Conservation (phyloP, 306 rosid genomes). For the Spatholobus suberectus region DNA sequence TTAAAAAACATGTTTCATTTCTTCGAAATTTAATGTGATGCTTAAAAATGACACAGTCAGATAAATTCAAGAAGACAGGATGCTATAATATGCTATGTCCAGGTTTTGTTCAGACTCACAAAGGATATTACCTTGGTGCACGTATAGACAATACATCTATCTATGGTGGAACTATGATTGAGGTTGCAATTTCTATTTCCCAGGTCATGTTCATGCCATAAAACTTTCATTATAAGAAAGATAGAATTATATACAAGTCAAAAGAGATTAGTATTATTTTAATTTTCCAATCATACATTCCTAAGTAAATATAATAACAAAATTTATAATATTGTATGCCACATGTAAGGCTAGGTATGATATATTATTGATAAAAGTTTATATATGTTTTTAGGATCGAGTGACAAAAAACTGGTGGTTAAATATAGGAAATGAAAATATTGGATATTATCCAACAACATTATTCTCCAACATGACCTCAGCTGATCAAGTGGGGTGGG, state of each 20-base stretch:
- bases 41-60: not conserved
- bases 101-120: not conserved
- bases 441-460: constrained; percentile 32
- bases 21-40: not conserved
- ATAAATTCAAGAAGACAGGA: not conserved
- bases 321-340: not conserved
- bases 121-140: not conserved
- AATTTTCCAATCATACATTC: not conserved
- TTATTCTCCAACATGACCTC: not conserved
- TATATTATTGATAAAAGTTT: not conserved
- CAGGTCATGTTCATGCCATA: not conserved
- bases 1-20: not conserved
- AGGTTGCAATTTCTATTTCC: not conserved
- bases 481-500: constrained; percentile 8
- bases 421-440: rapidly evolving
- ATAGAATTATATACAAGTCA: not conserved
- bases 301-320: not conserved
- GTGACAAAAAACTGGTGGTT: constrained; percentile 19
- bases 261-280: not conserved
- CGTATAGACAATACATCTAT: not conserved
- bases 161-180: rapidly evolving
- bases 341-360: not conserved
- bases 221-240: not conserved
- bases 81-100: not conserved
- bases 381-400: not conserved